Evolutionary conservation across 2,329 filamentous ascomycete species (phyloP), one percentile per base, ranked within the genome.

Genomic region (Scorias spongiosa): DNA sequence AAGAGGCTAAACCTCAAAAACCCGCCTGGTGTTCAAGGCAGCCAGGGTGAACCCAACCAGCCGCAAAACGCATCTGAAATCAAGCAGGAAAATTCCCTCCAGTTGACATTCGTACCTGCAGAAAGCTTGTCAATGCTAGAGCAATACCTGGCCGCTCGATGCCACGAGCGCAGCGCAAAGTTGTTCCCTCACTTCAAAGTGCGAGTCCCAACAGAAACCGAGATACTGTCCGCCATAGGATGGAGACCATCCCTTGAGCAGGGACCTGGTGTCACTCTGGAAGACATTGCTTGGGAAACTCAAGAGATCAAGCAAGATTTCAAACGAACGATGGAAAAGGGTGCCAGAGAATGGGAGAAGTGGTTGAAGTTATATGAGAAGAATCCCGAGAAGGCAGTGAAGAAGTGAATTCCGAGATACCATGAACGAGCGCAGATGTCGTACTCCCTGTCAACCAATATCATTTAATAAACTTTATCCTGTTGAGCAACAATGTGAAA

Each of bases 221-320:
- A 66, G 10, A 59, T 66, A 5, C 49, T 69, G 12, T 56, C 65
- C 29, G 64, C 65, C 0, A 66, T 69, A 38, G 66, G 65, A 0
- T 69, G 66, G 66, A 52, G 51, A 5, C 63, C 66, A 2, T 61
- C 54, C 42, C 51, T 55, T 29, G 52, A 55, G n/a, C 52, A 47
- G 37, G 57, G 49, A 6, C 52, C 42, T 49, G 59, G 50, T 34
- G 58, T 46, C 51, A 66, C 61, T 43, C 67, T 56, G 64, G 65
- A 68, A 47, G 66, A 69, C 44, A 64, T 67, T 52, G 54, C 60
- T 47, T 69, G 64, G 62, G 65, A 66, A 52, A 48, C 57, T 28
- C 49, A 46, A 7, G 64, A 66, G 51, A 63, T 65, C 17, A 64
- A 62, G 51, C 62, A 64, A 10, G 64, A 66, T 56, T 51, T 66